phyloP scores from a whole-genome alignment of 768 basidiomycete species.

The Mycena maculata region DNA sequence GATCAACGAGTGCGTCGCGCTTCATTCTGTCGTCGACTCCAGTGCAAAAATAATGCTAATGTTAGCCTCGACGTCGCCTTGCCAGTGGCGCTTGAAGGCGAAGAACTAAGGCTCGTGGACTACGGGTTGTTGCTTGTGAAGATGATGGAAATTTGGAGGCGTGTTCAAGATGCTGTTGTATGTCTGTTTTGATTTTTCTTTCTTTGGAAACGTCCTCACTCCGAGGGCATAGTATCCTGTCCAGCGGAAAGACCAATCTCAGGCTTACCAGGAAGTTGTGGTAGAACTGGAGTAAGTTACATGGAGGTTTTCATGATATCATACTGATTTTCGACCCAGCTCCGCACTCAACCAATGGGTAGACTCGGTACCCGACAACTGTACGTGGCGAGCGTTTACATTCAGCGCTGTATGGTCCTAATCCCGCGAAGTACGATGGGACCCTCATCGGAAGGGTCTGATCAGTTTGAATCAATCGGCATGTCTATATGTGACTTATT shows the following conservation, averaged over 20 bases:
- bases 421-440: constrained; percentile 60
- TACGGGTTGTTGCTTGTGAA: constrained; percentile 57
- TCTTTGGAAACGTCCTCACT: constrained; percentile 2
- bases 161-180: constrained; percentile 57
- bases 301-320: too few species aligned
- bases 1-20: constrained; percentile 59
- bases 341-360: constrained; percentile 80
- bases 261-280: constrained; percentile 58
- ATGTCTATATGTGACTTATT: constrained; percentile 58
- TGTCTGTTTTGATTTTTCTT: too few species aligned
- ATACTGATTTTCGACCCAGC: too few species aligned
- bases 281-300: constrained; percentile 81
- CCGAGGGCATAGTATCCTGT: constrained; percentile 49
- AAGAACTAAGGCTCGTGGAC: constrained; percentile 54
- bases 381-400: constrained; percentile 52
- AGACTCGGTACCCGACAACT: constrained; percentile 69
- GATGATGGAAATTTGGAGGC: constrained; percentile 57
- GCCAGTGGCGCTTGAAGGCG: constrained; percentile 67
- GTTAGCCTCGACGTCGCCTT: constrained; percentile 62
- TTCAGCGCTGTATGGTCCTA: neutral
- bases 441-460: constrained; percentile 57
- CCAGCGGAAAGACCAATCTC: constrained; percentile 48
- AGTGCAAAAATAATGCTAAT: constrained; percentile 1
- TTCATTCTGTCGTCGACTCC: constrained; percentile 12
- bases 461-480: constrained; percentile 72